Base-by-base conservation (phyloP, 768 basidiomycete species). In the Trametes coccinea region DNA sequence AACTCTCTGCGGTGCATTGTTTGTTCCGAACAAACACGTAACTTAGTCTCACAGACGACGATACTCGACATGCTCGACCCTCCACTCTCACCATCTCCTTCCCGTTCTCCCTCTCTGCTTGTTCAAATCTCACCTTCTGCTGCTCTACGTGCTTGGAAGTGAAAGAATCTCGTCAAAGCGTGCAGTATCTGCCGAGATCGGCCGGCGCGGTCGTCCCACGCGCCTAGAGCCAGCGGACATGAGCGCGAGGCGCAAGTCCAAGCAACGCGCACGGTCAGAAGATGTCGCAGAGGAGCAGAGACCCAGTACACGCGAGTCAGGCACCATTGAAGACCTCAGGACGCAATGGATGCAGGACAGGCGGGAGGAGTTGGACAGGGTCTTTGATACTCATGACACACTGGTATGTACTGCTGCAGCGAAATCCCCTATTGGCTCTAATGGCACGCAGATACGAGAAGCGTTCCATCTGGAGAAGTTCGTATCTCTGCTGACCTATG, bases 401-500 rank as follows among this genome's bases (percentile, higher is more conserved):
- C 72, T 90, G 75, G 92, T 93, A 71, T 68, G 91, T 55, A 3
- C 55, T 59, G 46, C 60, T 57, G 22, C 16, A 47, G 58, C 53
- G 53, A 33, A 33, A 43, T 51, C 44, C 45, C 41, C 56, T 44
- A 59, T 60, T 31, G 52, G 29, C 49, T 60, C 13, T 59, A 13
- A 45, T 17, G 8, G 4, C 17, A 2, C 22, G 44, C 62, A 93
- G 89, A 80, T 96, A 50, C 84, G 95, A 61, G 93, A 98, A 74
- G 79, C 84, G 60, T 98, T 95, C 73, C 95, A 98, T 70, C 80
- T 96, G 74, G 89, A 95, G 65, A 79, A 88, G 60, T 95, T 90
- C 70, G 82, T 85, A 2, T 86, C 83, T 29, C 79, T 96, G 77
- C 75, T 94, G 39, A 80, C 79, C 17, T 98, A 86, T 72, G 82